Evolutionary conservation across 108 stramenopile species (phyloP).

Genomic region (Fistulifera solaris): DNA sequence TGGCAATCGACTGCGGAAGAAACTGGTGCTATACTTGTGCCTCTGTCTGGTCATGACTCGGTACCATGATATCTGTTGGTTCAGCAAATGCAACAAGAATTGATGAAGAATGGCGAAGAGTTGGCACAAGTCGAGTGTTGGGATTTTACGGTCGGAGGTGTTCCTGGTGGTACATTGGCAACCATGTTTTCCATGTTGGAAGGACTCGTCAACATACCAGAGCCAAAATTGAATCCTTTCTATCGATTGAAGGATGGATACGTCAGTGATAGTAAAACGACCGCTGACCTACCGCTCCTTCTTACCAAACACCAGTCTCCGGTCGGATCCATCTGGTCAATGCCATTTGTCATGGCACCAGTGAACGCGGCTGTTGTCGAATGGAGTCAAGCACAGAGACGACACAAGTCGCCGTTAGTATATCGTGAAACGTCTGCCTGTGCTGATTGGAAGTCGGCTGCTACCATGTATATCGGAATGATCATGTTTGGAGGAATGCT

Average conservation of each 20-base stretch:
- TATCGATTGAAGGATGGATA: slow-evolving; percentile 22
- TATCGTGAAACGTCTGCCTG: slow-evolving; percentile 43
- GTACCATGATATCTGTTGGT: slow-evolving; percentile 83
- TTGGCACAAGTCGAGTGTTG: slow-evolving; percentile 29
- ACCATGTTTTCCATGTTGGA: slow-evolving; percentile 12
- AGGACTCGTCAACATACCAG: background rate
- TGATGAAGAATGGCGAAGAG: slow-evolving; percentile 24
- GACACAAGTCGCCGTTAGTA: slow-evolving; percentile 16
- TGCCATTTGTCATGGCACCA: slow-evolving; percentile 67
- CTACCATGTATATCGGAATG: slow-evolving; percentile 27
- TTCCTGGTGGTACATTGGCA: slow-evolving; percentile 54
- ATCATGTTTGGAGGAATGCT: slow-evolving; percentile 26
- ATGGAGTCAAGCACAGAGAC: slow-evolving; percentile 46
- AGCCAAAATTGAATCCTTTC: slow-evolving; percentile 26
- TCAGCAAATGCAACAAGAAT: slow-evolving; percentile 25
- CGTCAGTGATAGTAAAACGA: slow-evolving; percentile 12
- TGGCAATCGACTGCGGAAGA: slow-evolving; percentile 46
- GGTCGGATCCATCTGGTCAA: slow-evolving; percentile 11
- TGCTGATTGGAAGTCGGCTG: slow-evolving; percentile 34
- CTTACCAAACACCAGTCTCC: background rate
- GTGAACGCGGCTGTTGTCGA: slow-evolving; percentile 57
- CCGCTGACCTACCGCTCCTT: background rate
- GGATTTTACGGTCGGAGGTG: slow-evolving; percentile 34
- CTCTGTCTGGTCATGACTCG: slow-evolving; percentile 79
- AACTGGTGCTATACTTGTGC: slow-evolving; percentile 70